Conservation (phyloP, 2,329 filamentous ascomycete genomes). For the Parasarocladium wereldwijsianum region DNA sequence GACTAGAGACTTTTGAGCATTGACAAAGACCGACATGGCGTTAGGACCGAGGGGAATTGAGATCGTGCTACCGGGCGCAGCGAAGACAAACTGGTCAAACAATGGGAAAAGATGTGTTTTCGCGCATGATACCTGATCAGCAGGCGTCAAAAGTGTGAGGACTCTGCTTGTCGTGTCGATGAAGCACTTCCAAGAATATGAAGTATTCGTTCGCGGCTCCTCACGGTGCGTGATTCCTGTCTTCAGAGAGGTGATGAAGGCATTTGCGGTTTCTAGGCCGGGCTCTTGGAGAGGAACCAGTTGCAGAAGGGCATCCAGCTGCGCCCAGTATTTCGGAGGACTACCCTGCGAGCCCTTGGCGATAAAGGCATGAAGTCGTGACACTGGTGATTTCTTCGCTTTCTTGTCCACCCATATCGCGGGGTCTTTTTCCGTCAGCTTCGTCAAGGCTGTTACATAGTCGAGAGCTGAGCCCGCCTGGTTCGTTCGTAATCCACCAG, state of each 20-base stretch:
- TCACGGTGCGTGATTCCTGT: constrained; percentile 59
- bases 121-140: constrained; percentile 30
- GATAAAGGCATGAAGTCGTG: constrained; percentile 55
- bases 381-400: constrained; percentile 37
- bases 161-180: constrained; percentile 47
- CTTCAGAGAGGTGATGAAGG: constrained; percentile 53
- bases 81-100: constrained; percentile 37
- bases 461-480: constrained; percentile 64
- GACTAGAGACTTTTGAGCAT: constrained; percentile 30
- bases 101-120: constrained; percentile 37
- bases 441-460: constrained; percentile 50
- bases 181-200: constrained; percentile 63
- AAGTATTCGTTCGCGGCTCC: constrained; percentile 54
- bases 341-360: constrained; percentile 76
- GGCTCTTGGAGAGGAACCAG: constrained; percentile 35
- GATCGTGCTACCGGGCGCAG: constrained; percentile 22
- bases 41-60: constrained; percentile 18
- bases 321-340: constrained; percentile 56
- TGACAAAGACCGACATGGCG: constrained; percentile 25
- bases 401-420: constrained; percentile 55
- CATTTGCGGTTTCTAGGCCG: constrained; percentile 33
- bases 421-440: constrained; percentile 49
- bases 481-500: constrained; percentile 55
- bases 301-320: constrained; percentile 47
- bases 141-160: constrained; percentile 26